Base-by-base conservation (phyloP, 257 asterid species). In the Penstemon davidsonii region DNA sequence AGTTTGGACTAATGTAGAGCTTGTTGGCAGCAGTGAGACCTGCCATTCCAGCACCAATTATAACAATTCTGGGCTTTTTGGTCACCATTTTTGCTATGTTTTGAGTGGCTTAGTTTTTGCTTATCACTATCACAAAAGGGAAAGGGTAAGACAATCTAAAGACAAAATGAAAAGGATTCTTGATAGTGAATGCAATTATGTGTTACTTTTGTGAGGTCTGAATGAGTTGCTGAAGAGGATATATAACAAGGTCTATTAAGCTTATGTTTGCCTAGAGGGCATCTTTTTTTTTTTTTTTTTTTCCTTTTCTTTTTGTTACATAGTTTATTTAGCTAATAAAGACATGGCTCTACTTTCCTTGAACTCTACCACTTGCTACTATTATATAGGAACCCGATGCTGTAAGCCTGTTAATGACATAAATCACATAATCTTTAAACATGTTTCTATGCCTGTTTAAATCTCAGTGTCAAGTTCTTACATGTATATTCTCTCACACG, bases 1-100 rank as follows among this genome's bases (percentile, higher is more conserved):
- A 46, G 41, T 38, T 64, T 5, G 70, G 75, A 44, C n/a, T 37
- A 4, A 80, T 79, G 76, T 82, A 75, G n/a, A 92, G 95, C 83
- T 72, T 83, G 81, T 83, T 89, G 3, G 96, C 96, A 8, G 96
- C 98, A 6, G 96, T 76, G 4, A 92, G 73, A 7, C 98, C 98
- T 6, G 97, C 90, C 89, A 92, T 87, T 73, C 97, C 98, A 3
- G 98, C 97, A 7, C 98, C 97, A 65, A 92, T 87, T 43, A 92
- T 85, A 60, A 92, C 95, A 25, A 89, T 65, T 72, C 83, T 85
- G 9, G 89, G 85, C 81, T 80, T 85, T 71, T 54, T 83, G 69
- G 60, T 82, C 77, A 83, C 86, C 95, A 85, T 87, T 79, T 61
- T 79, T 62, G n/a, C 40, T 45, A 15, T 25, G 33, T 7, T 0